Base-by-base conservation (phyloP, 345 rosid genomes). In the Citrus sp. region DNA sequence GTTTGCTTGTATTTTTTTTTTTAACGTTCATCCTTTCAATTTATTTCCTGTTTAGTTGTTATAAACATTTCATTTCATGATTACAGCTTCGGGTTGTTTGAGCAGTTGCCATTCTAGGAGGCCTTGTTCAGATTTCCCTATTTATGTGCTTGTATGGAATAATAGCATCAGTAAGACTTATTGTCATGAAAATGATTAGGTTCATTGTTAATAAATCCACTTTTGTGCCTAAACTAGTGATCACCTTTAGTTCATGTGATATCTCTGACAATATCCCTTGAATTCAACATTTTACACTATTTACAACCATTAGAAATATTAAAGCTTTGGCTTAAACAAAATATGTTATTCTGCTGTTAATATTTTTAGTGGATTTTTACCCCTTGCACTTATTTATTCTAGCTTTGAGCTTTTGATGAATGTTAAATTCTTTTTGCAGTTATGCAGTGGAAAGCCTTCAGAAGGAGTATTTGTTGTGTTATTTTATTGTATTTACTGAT, bases 361-460 rank as follows among this genome's bases (percentile, higher is more conserved):
- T 59, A 19, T 38, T 24, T 58, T 27, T 55, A 7, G 7, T 16
- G 30, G 40, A 6, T 24, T 68, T 30, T 67, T 55, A n/a, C 40
- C 10, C 24, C 16, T 21, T 68, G 24, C 42, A 3, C 7, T 28
- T 6, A 40, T 10, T 18, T 55, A 51, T 59, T 67, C 9, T 54
- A 64, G 58, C 64, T 55, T 5, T 51, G 40, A 40, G 61, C 68
- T 56, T 73, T 78, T 46, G 46, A 85, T 80, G 83, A 74, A 76
- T 74, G 38, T 80, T 72, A 68, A 40, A 30, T 88, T 74, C 46
- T 63, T 79, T 75, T 84, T 87, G 86, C 87, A 94, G 98, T 88
- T 94, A 84, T 94, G 97, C 28, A 97, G 98, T 67, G 98, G 95
- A 78, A 90, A 88, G 82, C 88, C 92, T 81, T 88, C 95, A 66